A percentile compares a stretch with the other conserved stretches of the same genome.
Conservation (phyloP, 1,139 yeast genomes). For the Geotrichum fermentans region DNA sequence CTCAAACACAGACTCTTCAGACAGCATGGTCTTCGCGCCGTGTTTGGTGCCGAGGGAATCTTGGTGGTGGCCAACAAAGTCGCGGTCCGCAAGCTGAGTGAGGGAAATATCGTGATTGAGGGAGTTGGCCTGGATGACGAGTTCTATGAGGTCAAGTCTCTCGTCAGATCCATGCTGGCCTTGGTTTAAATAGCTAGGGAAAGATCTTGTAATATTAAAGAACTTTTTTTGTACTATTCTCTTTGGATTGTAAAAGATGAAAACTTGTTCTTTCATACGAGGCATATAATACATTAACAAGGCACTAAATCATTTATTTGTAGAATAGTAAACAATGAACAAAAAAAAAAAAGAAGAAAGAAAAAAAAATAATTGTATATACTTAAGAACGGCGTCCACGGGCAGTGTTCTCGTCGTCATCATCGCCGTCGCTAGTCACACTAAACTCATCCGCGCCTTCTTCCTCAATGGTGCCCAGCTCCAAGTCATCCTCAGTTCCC, state of each 20-base stretch:
- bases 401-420: background rate
- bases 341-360: no score
- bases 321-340: background rate
- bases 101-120: constrained; percentile 79
- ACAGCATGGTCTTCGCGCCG: constrained; percentile 61
- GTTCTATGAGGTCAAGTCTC: constrained; percentile 72
- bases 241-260: no score
- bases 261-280: no score
- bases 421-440: constrained; percentile 6
- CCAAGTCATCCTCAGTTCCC: constrained; percentile 7
- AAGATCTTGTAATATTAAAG: no score
- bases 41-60: constrained; percentile 89
- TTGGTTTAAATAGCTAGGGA: constrained; percentile 53
- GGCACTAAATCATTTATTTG: no score
- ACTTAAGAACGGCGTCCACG: background rate
- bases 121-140: constrained; percentile 65
- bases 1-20: constrained; percentile 58
- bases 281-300: no score
- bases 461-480: constrained; percentile 10
- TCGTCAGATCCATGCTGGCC: constrained; percentile 77
- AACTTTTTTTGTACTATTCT: no score
- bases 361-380: background rate
- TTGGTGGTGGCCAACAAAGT: constrained; percentile 51
- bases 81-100: constrained; percentile 69
- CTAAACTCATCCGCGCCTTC: constrained; percentile 7